A percentile compares a stretch with the other conserved stretches of the same genome.
These are phyloP conservation scores for Monosporascus cannonballus DNA, from an alignment of 2,329 filamentous ascomycete genomes.

Conservation along the genomic window DNA sequence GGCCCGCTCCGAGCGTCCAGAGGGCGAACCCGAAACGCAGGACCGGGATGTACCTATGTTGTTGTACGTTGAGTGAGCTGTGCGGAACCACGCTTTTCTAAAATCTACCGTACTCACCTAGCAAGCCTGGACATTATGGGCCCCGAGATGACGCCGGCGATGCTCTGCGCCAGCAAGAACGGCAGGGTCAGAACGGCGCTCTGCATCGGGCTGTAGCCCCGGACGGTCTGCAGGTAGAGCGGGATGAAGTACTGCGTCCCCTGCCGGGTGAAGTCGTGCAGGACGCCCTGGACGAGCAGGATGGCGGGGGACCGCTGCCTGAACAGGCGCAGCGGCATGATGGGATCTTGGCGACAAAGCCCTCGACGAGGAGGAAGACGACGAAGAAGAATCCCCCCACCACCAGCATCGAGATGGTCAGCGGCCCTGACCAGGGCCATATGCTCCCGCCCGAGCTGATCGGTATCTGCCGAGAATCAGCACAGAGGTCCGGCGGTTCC, in stretches of 20 bases:
- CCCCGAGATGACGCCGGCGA: slow-evolving; percentile 14
- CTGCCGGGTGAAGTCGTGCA: slow-evolving; percentile 46
- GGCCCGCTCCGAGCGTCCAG: slow-evolving; percentile 18
- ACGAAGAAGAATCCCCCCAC: slow-evolving; percentile 10
- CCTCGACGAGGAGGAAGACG: slow-evolving; percentile 12
- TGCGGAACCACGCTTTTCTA: background rate
- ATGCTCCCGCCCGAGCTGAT: slow-evolving; percentile 17
- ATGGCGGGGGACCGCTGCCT: slow-evolving; percentile 6
- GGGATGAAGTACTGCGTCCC: slow-evolving; percentile 31
- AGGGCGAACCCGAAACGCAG: slow-evolving; percentile 15
- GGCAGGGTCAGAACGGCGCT: slow-evolving; percentile 20
- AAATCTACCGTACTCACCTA: slow-evolving; percentile 8
- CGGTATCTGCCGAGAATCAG: slow-evolving; percentile 12
- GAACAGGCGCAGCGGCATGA: slow-evolving; percentile 14
- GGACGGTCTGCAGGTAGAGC: slow-evolving; percentile 20
- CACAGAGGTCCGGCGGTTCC: background rate
- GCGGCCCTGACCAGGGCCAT: slow-evolving; percentile 12
- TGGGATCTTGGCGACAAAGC: slow-evolving; percentile 11
- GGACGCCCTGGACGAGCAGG: slow-evolving; percentile 23
- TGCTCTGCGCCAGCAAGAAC: slow-evolving; percentile 16
- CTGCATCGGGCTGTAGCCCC: slow-evolving; percentile 15
- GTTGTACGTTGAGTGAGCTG: background rate
- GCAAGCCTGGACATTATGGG: slow-evolving; percentile 16
- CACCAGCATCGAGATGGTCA: slow-evolving; percentile 10
- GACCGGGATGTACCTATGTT: slow-evolving; percentile 11